phyloP scores from a whole-genome alignment of 2,329 filamentous ascomycete genomes.

The Coleophoma eucalyptorum region DNA sequence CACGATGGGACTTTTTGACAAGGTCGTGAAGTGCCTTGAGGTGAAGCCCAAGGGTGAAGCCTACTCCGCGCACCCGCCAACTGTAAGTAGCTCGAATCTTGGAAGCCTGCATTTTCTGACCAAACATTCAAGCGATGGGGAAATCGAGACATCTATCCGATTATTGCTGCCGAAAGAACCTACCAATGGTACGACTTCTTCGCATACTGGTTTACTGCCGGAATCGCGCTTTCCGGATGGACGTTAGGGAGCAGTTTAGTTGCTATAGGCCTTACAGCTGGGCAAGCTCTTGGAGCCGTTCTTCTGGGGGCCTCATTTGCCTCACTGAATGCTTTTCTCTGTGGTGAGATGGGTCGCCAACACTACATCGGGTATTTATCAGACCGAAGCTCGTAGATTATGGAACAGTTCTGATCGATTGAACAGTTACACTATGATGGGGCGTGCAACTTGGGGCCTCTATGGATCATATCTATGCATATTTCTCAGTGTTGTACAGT shows the following conservation, averaged over 20 bases:
- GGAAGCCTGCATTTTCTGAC: too few relatives aligned
- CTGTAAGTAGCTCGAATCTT: too few relatives aligned
- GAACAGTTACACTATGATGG: not conserved
- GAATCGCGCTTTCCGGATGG: not conserved
- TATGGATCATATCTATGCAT: not conserved
- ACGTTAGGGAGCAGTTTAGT: conserved; percentile 1
- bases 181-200: not conserved
- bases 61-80: not conserved
- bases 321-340: not conserved
- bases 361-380: not conserved
- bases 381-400: not conserved
- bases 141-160: conserved; percentile 1
- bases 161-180: not conserved
- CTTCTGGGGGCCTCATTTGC: not conserved
- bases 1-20: too few relatives aligned
- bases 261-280: not conserved
- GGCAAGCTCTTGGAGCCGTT: not conserved
- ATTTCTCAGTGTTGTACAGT: not conserved
- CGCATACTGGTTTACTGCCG: not conserved
- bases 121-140: not conserved
- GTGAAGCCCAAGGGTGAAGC: not conserved
- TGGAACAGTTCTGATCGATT: not conserved
- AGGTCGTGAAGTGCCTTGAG: not conserved
- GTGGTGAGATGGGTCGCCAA: not conserved
- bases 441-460: not conserved